Percentiles rank a stretch among this genome's conserved stretches.
phyloP scores from a whole-genome alignment of 2,329 filamentous ascomycete genomes.

The Stagonosporopsis rhizophila region DNA sequence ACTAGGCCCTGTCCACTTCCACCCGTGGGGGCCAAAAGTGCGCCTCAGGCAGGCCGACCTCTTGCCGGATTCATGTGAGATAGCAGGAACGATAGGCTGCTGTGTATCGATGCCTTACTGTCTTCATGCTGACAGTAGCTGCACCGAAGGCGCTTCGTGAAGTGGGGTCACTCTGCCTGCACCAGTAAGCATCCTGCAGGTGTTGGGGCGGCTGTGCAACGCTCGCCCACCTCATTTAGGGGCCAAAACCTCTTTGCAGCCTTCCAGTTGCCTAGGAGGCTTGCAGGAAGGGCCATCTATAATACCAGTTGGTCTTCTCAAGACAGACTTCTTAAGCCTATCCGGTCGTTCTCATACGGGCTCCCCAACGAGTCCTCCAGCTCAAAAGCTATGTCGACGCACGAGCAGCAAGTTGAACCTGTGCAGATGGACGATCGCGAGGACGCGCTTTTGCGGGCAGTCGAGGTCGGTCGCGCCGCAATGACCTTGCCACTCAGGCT shows the following conservation, averaged over 20 bases:
- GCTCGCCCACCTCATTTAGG: conserved; percentile 15
- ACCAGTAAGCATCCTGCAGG: not conserved
- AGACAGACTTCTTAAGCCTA: conserved; percentile 31
- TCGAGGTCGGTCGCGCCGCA: conserved; percentile 27
- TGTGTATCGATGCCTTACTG: not conserved
- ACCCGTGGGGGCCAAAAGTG: conserved; percentile 29
- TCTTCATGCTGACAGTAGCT: not conserved
- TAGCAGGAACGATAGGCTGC: not conserved
- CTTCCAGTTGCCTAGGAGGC: conserved; percentile 33
- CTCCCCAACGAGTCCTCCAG: not conserved
- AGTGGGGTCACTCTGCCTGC: not conserved
- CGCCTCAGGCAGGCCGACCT: conserved; percentile 1
- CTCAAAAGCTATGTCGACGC: not conserved
- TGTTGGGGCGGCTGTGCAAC: conserved; percentile 34
- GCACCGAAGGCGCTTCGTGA: not conserved
- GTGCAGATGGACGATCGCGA: conserved; percentile 34
- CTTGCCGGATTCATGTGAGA: not conserved
- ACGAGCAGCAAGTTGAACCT: not conserved
- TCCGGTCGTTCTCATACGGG: not conserved
- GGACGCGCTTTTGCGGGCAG: conserved; percentile 25
- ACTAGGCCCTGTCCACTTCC: conserved; percentile 2
- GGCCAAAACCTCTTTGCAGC: conserved; percentile 27
- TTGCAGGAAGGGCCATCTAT: conserved; percentile 33
- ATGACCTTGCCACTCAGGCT: conserved; percentile 30
- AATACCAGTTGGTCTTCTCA: conserved; percentile 29